These are phyloP conservation scores for Achaetomiella virescens DNA, from an alignment of 495 filamentous ascomycete genomes.

Conservation along the genomic window DNA sequence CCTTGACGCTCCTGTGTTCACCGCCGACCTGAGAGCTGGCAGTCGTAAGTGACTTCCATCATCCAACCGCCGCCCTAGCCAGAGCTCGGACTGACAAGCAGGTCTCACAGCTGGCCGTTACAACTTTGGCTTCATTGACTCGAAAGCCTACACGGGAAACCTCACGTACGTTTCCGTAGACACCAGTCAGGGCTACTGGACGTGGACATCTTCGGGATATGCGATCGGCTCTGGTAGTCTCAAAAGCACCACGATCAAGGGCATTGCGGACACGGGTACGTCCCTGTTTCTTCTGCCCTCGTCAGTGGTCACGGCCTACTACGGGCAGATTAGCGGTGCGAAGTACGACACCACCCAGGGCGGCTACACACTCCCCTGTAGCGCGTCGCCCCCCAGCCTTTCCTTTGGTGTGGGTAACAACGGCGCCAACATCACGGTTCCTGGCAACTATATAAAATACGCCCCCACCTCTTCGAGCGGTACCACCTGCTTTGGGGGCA, in stretches of 20 bases:
- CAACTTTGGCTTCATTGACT: slow-evolving; percentile 71
- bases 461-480: slow-evolving; percentile 30
- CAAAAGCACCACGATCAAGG: slow-evolving; percentile 34
- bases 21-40: slow-evolving; percentile 58
- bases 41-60: slow-evolving; percentile 25
- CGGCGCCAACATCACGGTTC: slow-evolving; percentile 43
- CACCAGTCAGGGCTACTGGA: slow-evolving; percentile 62
- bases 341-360: slow-evolving; percentile 42
- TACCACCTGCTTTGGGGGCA: slow-evolving; percentile 54
- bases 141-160: slow-evolving; percentile 53
- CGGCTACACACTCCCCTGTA: slow-evolving; percentile 67
- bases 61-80: background rate
- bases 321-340: slow-evolving; percentile 49
- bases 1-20: slow-evolving; percentile 60
- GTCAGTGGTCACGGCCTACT: slow-evolving; percentile 57
- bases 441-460: slow-evolving; percentile 52
- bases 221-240: slow-evolving; percentile 45
- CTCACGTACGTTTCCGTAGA: slow-evolving; percentile 58
- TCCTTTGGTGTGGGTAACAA: slow-evolving; percentile 45
- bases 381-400: slow-evolving; percentile 54
- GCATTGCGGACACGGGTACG: slow-evolving; percentile 67
- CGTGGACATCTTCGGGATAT: slow-evolving; percentile 59
- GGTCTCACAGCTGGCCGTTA: slow-evolving; percentile 50
- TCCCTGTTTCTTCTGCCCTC: slow-evolving; percentile 60
- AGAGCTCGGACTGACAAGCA: background rate